Evolutionary conservation across 768 basidiomycete species (phyloP), one percentile per base, ranked within the genome.

Genomic region (Lenzites betulinus): DNA sequence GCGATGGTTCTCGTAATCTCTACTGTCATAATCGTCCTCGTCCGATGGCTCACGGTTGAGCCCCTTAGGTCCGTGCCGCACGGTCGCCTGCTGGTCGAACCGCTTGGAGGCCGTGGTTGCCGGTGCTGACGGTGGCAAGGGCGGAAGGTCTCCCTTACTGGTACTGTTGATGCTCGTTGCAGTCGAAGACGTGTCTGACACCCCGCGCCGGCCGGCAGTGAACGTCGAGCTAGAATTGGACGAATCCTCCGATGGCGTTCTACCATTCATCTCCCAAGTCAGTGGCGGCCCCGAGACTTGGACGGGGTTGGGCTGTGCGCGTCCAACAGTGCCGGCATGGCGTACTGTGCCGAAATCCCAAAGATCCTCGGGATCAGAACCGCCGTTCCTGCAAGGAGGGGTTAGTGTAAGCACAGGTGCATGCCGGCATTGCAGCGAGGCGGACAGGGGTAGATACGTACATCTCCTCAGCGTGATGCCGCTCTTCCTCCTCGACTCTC

Each of bases 321-420:
- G 82, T n/a, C 91, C 91, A 47, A 92, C 80, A 16, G 92, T 92
- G 20, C 76, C 78, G 43, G 83, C 84, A 68, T 94, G 88, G 58
- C 92, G 90, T 47, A 98, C 89, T 8, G 96, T 98, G 15, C 96
- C 96, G 75, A 98, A 97, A 72, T 98, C 96, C 96, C 96, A 98
- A 35, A 98, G 77, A 64, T 95, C 93, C 53, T 92, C 92, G 2
- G 82, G 79, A 65, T 90, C 89, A 38, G 79, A 81, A 55, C 78
- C 78, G 13, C 76, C 72, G 50, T 79, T 78, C 49, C 87, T 89
- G 61, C n/a, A 54, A 65, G 55, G 41, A 42, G 12, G 39, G 42
- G 30, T 53, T 48, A 44, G 30, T 41, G 55, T 55, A 51, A 46
- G 23, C 23, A 23, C 15, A 28, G 42, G 13, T 23, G 23, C n/a